Base-by-base conservation (phyloP, 129 eudicot genomes). In the Flaveria linearis region DNA sequence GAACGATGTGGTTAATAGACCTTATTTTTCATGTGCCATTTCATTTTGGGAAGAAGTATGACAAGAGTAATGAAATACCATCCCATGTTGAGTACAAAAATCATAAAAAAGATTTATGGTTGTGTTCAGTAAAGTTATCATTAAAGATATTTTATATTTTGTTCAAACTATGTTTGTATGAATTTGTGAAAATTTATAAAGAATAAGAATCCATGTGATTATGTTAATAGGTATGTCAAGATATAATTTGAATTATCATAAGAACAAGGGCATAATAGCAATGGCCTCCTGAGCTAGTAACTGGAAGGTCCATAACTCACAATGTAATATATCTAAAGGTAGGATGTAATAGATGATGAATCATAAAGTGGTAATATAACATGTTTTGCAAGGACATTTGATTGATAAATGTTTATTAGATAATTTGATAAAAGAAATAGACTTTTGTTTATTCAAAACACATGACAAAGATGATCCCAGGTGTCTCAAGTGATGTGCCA, bases 1-100 rank as follows among this genome's bases (percentile, higher is more conserved):
- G 13, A 47, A 49, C 16, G 3, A 11, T 49, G 53, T 49, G 11
- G 53, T 49, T 49, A 14, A 25, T 25, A 25, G n/a, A 10, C 12
- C 15, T 49, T 10, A 11, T 13, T 12, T 49, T 49, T 10, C 53
- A 14, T 14, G 10, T 14, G 53, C 2, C 53, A 9, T 49, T 49
- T 14, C 53, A 3, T 49, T 49, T 11, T 49, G 53, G 16, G 53
- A 49, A 49, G 96, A 96, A 5, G 57, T 51, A 13, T 16, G 12
- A 51, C 1, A 20, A 13, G 26, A 25, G 2, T 16, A 51, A 7
- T 20, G 57, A 51, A 51, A 51, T 9, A 51, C 20, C 7, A 51
- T 51, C 6, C 20, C 20, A 15, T 14, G 6, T n/a, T 51, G 17
- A 51, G 7, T 51, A 51, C 12, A 51, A 3, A 3, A 14, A 9